Base-by-base conservation (phyloP, 1,284 basidiomycete genomes). In the Naganishia sp. region DNA sequence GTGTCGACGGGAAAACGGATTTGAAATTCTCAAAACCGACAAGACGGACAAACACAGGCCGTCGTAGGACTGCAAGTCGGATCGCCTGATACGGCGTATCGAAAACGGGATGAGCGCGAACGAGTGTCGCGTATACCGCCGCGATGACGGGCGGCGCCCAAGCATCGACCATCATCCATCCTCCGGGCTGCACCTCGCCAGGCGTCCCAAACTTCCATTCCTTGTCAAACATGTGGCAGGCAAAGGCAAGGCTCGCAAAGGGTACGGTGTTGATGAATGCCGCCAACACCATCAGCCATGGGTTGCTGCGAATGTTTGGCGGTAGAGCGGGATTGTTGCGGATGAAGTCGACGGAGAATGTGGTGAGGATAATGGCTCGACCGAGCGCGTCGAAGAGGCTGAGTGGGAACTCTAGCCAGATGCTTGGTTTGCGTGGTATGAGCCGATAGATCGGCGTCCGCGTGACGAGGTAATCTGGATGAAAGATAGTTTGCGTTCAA, bases 181-280 rank as follows among this genome's bases (percentile, higher is more conserved):
- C 79, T 36, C 71, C 68, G 1, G 75, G 72, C 42, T 59, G 57
- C 10, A 80, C 73, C 56, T 80, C 79, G 3, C 69, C 64, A 6
- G 79, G 79, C 0, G 77, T 77, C 16, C 68, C 59, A 18, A 79
- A 67, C 2, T 63, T 68, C 33, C 74, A 70, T 6, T 66, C 53
- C 2, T 75, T 69, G 15, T 72, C 68, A 69, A 80, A 80, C 63
- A 76, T 72, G 71, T 76, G 75, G 43, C 70, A 69, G 1, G 72
- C 73, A 70, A 80, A 79, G 23, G 74, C 64, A 28, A 78, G 44
- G 5, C 75, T 72, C 3, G 76, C 77, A 69, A 74, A 76, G 2
- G 79, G 79, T 9, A 77, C 76, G 49, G 76, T 75, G 25, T 76
- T 65, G 65, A 79, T 78, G 71, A 78, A 77, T 7, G 78, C 78